These are phyloP conservation scores for Schizochytrium sp. DNA, from an alignment of 108 stramenopile genomes.

Conservation along the genomic window DNA sequence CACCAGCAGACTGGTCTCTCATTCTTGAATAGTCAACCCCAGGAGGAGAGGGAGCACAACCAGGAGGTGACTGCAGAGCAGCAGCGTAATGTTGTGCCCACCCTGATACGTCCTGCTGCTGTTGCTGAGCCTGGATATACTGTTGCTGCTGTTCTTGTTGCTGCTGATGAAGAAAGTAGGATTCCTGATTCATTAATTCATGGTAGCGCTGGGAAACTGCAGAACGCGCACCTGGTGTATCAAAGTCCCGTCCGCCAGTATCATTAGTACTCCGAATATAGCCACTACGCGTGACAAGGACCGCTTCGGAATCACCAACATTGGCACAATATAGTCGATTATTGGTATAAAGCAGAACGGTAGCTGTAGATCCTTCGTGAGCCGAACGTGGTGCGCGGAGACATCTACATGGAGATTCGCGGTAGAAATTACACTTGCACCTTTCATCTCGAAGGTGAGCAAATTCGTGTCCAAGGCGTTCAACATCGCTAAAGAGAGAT, in stretches of 20 bases:
- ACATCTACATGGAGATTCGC: constrained; percentile 46
- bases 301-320: constrained; percentile 41
- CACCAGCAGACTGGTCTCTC: no score
- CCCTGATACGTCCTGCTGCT: no score
- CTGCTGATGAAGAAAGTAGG: not conserved
- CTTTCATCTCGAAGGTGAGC: constrained; percentile 26
- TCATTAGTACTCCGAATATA: constrained; percentile 46
- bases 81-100: no score
- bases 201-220: not conserved
- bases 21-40: no score
- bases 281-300: constrained; percentile 31
- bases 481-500: not conserved
- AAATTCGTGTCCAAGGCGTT: not conserved
- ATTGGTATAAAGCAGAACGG: constrained; percentile 15
- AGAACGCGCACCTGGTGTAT: constrained; percentile 5
- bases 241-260: not conserved
- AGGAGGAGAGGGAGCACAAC: no score
- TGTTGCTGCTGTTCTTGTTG: constrained; percentile 11
- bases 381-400: constrained; percentile 53
- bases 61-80: no score
- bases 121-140: not conserved
- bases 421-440: constrained; percentile 57
- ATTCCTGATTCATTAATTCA: not conserved
- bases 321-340: constrained; percentile 51
- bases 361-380: constrained; percentile 54